Percentiles rank a stretch among this genome's conserved stretches.
Evolutionary conservation across 2,329 filamentous ascomycete species (phyloP).

Genomic region (Aspergillus sergii): DNA sequence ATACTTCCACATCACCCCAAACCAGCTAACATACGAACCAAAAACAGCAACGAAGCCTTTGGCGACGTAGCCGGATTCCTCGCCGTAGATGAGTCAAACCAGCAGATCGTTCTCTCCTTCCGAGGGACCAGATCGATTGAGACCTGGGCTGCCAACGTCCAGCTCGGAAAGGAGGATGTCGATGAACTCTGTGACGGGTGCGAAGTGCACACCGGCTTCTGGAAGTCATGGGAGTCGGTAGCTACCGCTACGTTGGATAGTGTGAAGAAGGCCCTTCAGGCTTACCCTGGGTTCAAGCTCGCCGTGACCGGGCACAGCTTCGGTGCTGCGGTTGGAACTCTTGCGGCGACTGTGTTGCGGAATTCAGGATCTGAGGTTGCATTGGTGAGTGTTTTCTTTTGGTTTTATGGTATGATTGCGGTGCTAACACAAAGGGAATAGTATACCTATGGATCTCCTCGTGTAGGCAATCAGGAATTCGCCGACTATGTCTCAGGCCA

Average conservation of each 20-base stretch:
- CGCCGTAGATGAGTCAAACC: conserved; percentile 49
- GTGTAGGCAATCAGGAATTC: conserved; percentile 43
- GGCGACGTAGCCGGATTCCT: conserved; percentile 53
- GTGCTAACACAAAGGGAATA: conserved; percentile 19
- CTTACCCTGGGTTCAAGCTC: conserved; percentile 46
- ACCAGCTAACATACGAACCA: not conserved
- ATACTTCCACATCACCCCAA: too few species aligned
- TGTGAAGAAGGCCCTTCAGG: conserved; percentile 32
- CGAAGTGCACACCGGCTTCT: conserved; percentile 51
- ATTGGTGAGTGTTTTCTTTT: conserved; percentile 40
- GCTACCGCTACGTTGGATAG: conserved; percentile 41
- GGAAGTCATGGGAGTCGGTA: conserved; percentile 46
- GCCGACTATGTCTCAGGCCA: conserved; percentile 43
- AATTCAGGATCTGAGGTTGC: conserved; percentile 43
- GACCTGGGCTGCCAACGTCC: conserved; percentile 38
- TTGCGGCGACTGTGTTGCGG: conserved; percentile 51
- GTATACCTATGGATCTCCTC: conserved; percentile 49
- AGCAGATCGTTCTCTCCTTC: conserved; percentile 39
- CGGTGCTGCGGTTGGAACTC: conserved; percentile 53
- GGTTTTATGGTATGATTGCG: not conserved
- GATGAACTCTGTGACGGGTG: conserved; percentile 50
- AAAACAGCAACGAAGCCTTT: conserved; percentile 20
- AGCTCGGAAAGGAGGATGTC: conserved; percentile 27
- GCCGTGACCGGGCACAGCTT: conserved; percentile 55
- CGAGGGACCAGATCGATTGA: conserved; percentile 35